Percentiles rank a stretch among this genome's conserved stretches.
Conservation (phyloP, 2,329 filamentous ascomycete species). For the Colletotrichum karsti region DNA sequence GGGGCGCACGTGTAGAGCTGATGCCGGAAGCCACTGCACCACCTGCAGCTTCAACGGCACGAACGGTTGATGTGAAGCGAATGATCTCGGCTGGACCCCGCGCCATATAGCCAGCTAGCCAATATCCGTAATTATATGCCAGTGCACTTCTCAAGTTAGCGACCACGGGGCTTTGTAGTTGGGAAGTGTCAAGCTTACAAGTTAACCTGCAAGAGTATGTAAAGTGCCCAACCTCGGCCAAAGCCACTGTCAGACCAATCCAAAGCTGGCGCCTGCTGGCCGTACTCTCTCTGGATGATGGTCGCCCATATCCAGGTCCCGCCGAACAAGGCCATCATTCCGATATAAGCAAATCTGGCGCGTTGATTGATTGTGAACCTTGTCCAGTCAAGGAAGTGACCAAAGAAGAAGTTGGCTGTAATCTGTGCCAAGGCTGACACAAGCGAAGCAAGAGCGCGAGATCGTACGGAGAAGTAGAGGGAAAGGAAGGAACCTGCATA, state of each 20-base stretch:
- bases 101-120: constrained; percentile 18
- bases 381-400: constrained; percentile 33
- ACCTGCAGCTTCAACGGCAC: constrained; percentile 21
- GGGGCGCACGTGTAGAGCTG: constrained; percentile 21
- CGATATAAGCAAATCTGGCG: constrained; percentile 30
- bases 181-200: not conserved
- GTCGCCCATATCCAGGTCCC: constrained; percentile 34
- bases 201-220: constrained; percentile 32
- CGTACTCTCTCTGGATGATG: constrained; percentile 31
- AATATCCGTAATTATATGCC: constrained; percentile 23
- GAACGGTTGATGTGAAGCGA: constrained; percentile 13
- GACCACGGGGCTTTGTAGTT: no score
- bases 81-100: constrained; percentile 15
- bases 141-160: not conserved
- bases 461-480: constrained; percentile 31
- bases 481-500: constrained; percentile 34
- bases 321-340: constrained; percentile 31
- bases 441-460: constrained; percentile 31
- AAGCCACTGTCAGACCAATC: constrained; percentile 32
- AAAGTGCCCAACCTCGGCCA: constrained; percentile 33
- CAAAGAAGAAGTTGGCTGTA: constrained; percentile 33
- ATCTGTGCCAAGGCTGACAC: constrained; percentile 31
- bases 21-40: constrained; percentile 24
- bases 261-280: constrained; percentile 18
- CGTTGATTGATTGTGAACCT: constrained; percentile 29